phyloP scores from a whole-genome alignment of 805 yeast genomes.

The Osmozyma mogii region DNA sequence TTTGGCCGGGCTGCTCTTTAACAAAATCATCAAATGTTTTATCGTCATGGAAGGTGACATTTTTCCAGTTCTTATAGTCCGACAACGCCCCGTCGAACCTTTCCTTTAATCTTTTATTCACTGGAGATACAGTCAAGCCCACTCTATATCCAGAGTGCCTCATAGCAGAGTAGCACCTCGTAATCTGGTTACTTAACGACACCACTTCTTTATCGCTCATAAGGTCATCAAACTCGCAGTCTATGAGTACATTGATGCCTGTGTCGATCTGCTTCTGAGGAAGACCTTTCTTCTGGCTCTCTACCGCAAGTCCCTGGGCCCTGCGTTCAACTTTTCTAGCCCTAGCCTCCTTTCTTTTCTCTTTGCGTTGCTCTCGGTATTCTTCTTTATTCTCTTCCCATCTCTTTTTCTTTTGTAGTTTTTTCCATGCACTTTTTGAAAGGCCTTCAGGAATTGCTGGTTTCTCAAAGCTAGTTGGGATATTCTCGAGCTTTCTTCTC shows the following conservation, averaged over 20 bases:
- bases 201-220: constrained; percentile 70
- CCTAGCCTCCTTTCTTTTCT: constrained; percentile 10
- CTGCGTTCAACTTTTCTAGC: constrained; percentile 24
- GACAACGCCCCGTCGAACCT: constrained; percentile 60
- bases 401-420: constrained; percentile 45
- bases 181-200: constrained; percentile 72
- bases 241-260: constrained; percentile 57
- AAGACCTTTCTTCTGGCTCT: constrained; percentile 23
- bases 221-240: constrained; percentile 84
- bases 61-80: constrained; percentile 62
- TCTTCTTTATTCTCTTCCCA: constrained; percentile 63
- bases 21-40: too few relatives aligned
- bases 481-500: too few relatives aligned
- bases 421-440: constrained; percentile 70
- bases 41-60: constrained; percentile 52
- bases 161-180: constrained; percentile 75
- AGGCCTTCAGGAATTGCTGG: too few relatives aligned
- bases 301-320: constrained; percentile 5
- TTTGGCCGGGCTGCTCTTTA: constrained; percentile 23
- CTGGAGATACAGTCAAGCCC: constrained; percentile 52
- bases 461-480: too few relatives aligned
- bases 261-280: constrained; percentile 39
- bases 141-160: constrained; percentile 52
- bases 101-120: constrained; percentile 54
- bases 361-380: constrained; percentile 25